Evolutionary conservation across 306 rosid genomes (phyloP).

Genomic region (Prunus salicina): DNA sequence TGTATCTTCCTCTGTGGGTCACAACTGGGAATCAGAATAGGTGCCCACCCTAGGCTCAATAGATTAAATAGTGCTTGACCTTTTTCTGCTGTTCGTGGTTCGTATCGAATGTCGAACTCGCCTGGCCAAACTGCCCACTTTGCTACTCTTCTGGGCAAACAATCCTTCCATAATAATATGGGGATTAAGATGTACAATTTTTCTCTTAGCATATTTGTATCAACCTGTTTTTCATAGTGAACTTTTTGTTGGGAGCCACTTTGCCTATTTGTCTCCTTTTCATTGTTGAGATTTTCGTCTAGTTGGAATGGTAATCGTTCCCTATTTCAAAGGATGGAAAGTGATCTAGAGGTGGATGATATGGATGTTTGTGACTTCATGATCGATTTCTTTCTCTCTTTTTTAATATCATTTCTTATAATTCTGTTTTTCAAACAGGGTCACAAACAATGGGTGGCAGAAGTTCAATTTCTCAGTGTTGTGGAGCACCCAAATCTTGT

Average conservation of each 20-base stretch:
- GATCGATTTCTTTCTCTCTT: neutral
- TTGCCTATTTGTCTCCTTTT: neutral
- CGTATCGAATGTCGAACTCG: too few relatives aligned
- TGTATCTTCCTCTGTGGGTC: neutral
- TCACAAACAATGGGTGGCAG: slow-evolving; percentile 83
- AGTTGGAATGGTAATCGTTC: neutral
- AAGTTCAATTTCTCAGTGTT: slow-evolving; percentile 80
- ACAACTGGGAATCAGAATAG: neutral
- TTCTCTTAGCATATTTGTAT: neutral
- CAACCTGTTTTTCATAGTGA: neutral
- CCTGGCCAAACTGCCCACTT: too few relatives aligned
- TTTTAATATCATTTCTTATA: neutral
- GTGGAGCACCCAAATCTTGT: slow-evolving; percentile 88
- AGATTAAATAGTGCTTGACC: too few relatives aligned
- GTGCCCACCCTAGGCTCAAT: too few relatives aligned
- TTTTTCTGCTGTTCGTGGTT: too few relatives aligned
- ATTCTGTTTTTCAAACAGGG: slow-evolving; percentile 42
- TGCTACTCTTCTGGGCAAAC: too few relatives aligned
- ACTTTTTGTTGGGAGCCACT: neutral
- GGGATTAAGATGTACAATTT: too few relatives aligned
- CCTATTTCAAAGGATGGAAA: neutral
- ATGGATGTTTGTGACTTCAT: neutral
- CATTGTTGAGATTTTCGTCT: neutral
- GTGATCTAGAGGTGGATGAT: neutral
- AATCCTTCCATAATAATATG: too few relatives aligned